phyloP scores from a whole-genome alignment of 2,329 filamentous ascomycete species.

The Colletotrichum cereale region DNA sequence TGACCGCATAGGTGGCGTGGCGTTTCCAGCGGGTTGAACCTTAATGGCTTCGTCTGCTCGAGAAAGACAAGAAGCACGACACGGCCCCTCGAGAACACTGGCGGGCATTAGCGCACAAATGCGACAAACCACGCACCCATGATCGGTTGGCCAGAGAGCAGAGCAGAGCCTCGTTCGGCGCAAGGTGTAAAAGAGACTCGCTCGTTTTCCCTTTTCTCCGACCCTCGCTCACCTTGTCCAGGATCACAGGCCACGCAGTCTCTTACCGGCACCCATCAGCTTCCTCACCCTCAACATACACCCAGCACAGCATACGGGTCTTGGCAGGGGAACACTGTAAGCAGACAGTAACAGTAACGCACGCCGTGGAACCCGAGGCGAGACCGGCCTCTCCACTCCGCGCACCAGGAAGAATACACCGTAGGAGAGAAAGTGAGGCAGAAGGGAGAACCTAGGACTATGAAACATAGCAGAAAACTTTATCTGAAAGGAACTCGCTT shows the following conservation, averaged over 20 bases:
- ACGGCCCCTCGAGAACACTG: background rate
- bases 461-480: slow-evolving; percentile 38
- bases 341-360: background rate
- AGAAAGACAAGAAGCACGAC: background rate
- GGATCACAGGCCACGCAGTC: background rate
- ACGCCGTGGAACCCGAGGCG: background rate
- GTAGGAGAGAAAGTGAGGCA: slow-evolving; percentile 24
- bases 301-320: slow-evolving; percentile 14
- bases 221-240: background rate
- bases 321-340: slow-evolving; percentile 14
- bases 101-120: slow-evolving; percentile 7
- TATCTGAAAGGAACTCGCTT: slow-evolving; percentile 36
- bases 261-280: background rate
- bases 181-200: slow-evolving; percentile 3
- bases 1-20: background rate
- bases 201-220: slow-evolving; percentile 35
- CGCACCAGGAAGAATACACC: background rate
- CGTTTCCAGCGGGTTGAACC: slow-evolving; percentile 22
- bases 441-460: slow-evolving; percentile 3
- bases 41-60: background rate
- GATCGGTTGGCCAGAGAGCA: background rate
- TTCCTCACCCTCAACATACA: background rate
- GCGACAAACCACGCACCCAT: background rate
- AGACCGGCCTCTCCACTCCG: background rate
- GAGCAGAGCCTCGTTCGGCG: background rate